These are phyloP conservation scores for Hawksworthiomyces lignivorus DNA, from an alignment of 2,329 filamentous ascomycete species.

Conservation along the genomic window DNA sequence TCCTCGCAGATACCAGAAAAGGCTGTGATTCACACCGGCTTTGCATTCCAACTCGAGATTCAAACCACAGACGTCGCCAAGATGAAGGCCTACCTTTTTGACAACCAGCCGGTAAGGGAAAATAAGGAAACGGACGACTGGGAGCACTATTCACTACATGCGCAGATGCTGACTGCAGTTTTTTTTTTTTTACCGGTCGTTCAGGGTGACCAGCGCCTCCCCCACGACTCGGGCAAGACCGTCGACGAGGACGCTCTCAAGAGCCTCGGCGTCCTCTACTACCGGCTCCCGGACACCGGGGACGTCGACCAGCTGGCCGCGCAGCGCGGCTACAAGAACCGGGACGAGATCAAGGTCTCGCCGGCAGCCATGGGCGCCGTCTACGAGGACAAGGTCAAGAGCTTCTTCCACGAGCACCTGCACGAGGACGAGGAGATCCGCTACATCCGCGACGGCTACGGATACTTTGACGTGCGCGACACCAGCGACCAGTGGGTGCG, in stretches of 20 bases:
- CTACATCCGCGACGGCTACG: constrained; percentile 80
- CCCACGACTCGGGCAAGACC: constrained; percentile 74
- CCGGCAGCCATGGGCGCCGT: constrained; percentile 74
- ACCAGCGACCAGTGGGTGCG: constrained; percentile 82
- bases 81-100: constrained; percentile 54
- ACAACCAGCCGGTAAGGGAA: constrained; percentile 42
- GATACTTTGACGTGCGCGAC: constrained; percentile 88
- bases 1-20: too few relatives aligned
- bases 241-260: constrained; percentile 60
- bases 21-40: too few relatives aligned
- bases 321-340: constrained; percentile 81
- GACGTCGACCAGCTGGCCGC: constrained; percentile 67
- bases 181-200: background rate
- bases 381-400: constrained; percentile 91
- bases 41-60: too few relatives aligned
- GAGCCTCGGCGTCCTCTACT: constrained; percentile 74
- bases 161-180: too few relatives aligned
- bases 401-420: constrained; percentile 89
- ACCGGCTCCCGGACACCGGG: constrained; percentile 54
- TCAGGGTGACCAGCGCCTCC: constrained; percentile 86
- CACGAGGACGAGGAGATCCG: constrained; percentile 99
- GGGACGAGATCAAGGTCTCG: constrained; percentile 86
- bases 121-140: background rate
- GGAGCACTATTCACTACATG: background rate
- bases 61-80: too few relatives aligned